Evolutionary conservation across 306 rosid genomes (phyloP), one percentile per base, ranked within the genome.

Genomic region (Cucumis hystrix): DNA sequence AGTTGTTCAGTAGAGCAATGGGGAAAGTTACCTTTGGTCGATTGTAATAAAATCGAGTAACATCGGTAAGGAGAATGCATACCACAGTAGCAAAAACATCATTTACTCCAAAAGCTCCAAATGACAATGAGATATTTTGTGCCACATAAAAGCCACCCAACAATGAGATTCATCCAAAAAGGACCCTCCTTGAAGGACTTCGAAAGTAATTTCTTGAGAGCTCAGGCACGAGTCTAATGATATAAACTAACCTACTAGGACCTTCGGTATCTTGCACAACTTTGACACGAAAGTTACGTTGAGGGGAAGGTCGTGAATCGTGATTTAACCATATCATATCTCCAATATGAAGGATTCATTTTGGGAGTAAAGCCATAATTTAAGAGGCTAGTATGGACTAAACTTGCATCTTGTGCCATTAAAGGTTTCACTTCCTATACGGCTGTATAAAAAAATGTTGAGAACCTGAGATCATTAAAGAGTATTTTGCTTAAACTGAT

Each of bases 111-210:
- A 94, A 85, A 83, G 98, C 96, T 83, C 96, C 97, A 85, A 94
- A 94, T 6, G 97, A 94, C 17, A 94, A 73, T 41, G 97, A 91
- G 71, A 94, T 91, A 47, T 97, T 94, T 75, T 94, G 98, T 57
- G 98, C 98, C 77, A 94, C 95, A 70, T 94, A 94, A 79, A 91
- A 94, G 59, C 98, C 95, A 82, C 97, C 98, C 80, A 94, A 61
- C 92, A 94, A 85, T 45, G 97, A 90, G 81, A 94, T 94, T 78
- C 96, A 96, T 62, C 97, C 98, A 49, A 94, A 91, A 55, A 91
- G 85, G 17, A 96, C 85, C 84, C 97, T 86, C 72, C 95, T 89
- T 41, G 98, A 86, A 70, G 96, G 97, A 37, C 89, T 88, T 78
- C 43, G 78, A 55, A 94, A 94, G 83, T 94, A 94, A 82, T 94